phyloP scores from a whole-genome alignment of 2,329 filamentous ascomycete genomes.

The Diplodia seriata region DNA sequence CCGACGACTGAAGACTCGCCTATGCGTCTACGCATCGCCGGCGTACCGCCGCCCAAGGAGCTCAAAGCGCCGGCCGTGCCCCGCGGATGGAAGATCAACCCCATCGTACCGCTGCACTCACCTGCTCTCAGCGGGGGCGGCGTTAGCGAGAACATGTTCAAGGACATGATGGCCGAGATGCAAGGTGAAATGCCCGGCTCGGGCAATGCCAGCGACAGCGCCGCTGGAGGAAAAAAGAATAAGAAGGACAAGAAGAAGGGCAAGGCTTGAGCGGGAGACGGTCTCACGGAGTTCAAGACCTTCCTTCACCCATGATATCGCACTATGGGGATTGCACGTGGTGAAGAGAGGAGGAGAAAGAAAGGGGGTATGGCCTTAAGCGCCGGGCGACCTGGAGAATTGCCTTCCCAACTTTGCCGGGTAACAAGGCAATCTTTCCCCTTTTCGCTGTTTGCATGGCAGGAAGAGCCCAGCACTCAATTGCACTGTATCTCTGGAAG shows the following conservation, averaged over 20 bases:
- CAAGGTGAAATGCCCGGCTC: slow-evolving; percentile 50
- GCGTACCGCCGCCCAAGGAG: slow-evolving; percentile 70
- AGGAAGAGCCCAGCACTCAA: neutral
- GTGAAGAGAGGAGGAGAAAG: neutral
- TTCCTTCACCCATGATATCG: neutral
- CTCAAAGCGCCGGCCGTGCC: slow-evolving; percentile 73
- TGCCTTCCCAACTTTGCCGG: neutral
- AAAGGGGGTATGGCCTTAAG: neutral
- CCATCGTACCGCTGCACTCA: slow-evolving; percentile 84
- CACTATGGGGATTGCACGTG: neutral
- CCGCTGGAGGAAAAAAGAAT: slow-evolving; percentile 41
- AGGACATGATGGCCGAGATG: slow-evolving; percentile 98
- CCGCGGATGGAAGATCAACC: slow-evolving; percentile 88
- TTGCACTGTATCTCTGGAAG: neutral
- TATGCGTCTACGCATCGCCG: slow-evolving; percentile 74
- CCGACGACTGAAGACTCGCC: slow-evolving; percentile 77
- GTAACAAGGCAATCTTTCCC: neutral
- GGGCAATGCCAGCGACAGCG: slow-evolving; percentile 40
- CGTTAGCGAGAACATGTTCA: slow-evolving; percentile 90
- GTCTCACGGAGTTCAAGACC: neutral
- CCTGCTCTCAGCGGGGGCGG: slow-evolving; percentile 91
- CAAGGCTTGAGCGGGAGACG: slow-evolving; percentile 23
- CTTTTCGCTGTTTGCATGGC: neutral
- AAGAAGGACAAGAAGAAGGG: slow-evolving; percentile 48
- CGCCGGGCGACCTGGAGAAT: neutral